Conservation (phyloP, 768 basidiomycete genomes). For the Thelephora ganbajun region DNA sequence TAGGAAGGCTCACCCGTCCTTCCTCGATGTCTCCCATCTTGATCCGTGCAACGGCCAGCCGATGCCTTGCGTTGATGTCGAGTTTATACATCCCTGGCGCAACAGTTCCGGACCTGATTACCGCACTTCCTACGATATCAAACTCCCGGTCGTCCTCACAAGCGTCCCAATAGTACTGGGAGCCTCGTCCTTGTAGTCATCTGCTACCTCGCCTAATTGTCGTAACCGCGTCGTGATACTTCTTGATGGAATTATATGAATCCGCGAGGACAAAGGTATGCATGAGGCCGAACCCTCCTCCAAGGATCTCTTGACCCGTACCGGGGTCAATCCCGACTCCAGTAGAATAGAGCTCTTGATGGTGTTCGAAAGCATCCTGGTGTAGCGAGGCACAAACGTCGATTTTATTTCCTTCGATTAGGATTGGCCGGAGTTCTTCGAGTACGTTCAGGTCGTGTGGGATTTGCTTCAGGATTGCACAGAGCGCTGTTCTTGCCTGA, state of each 20-base stretch:
- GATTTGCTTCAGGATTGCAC: conserved; percentile 57
- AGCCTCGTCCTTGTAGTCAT: conserved; percentile 80
- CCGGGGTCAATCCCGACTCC: conserved; percentile 28
- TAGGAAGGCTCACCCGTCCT: conserved; percentile 48
- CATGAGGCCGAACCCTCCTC: conserved; percentile 36
- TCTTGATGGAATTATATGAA: conserved; percentile 56
- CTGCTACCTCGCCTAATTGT: conserved; percentile 64
- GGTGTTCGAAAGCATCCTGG: conserved; percentile 60
- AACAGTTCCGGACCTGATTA: conserved; percentile 28
- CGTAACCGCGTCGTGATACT: conserved; percentile 53
- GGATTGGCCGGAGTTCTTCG: conserved; percentile 60
- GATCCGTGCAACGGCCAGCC: conserved; percentile 72
- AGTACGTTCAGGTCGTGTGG: conserved; percentile 75
- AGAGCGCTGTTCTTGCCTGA: conserved; percentile 49
- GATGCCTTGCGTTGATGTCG: conserved; percentile 69
- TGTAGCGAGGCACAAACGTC: conserved; percentile 50
- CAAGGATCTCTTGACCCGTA: conserved; percentile 10
- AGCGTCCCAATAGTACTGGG: conserved; percentile 68
- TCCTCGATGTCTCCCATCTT: conserved; percentile 70
- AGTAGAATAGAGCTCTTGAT: conserved; percentile 34
- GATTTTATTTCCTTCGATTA: conserved; percentile 62
- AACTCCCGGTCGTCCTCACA: conserved; percentile 85
- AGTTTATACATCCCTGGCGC: conserved; percentile 42
- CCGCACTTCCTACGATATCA: conserved; percentile 27
- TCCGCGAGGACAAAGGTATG: conserved; percentile 82